Conservation (phyloP, 2,329 filamentous ascomycete genomes). For the Rhynchosporium agropyri region DNA sequence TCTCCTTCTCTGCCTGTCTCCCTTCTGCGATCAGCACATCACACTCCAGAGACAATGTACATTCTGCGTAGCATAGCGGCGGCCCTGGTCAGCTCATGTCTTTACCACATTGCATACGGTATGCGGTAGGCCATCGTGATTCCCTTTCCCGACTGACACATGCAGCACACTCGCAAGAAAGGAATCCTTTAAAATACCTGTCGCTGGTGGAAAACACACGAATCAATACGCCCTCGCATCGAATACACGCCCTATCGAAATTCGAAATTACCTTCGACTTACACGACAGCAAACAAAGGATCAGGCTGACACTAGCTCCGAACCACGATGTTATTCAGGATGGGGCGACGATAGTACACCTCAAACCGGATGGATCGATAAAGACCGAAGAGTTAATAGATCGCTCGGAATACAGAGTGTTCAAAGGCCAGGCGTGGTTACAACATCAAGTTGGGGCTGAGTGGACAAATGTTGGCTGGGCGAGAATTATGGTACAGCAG, state of each 20-base stretch:
- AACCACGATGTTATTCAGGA: conserved; percentile 88
- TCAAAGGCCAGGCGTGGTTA: conserved; percentile 76
- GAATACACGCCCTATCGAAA: conserved; percentile 75
- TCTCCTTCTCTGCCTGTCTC: conserved; percentile 2
- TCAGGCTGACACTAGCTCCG: conserved; percentile 82
- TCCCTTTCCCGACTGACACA: conserved; percentile 6
- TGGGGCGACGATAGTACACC: conserved; percentile 71
- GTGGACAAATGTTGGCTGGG: conserved; percentile 86
- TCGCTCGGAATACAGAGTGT: conserved; percentile 77
- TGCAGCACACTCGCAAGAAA: conserved; percentile 68
- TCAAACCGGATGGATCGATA: conserved; percentile 72
- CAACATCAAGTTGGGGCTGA: conserved; percentile 59
- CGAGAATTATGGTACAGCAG: conserved; percentile 73
- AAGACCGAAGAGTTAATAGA: conserved; percentile 68
- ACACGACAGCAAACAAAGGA: conserved; percentile 64
- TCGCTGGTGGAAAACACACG: conserved; percentile 72
- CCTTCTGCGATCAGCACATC: background rate
- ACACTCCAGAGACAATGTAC: conserved; percentile 29
- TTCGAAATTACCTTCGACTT: conserved; percentile 87
- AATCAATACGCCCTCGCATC: conserved; percentile 77
- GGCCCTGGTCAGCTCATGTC: conserved; percentile 32
- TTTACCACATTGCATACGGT: conserved; percentile 32
- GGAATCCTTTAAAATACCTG: conserved; percentile 77
- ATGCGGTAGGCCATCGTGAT: conserved; percentile 13
- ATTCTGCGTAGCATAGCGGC: conserved; percentile 35